These are phyloP conservation scores for Zoysia pacifica DNA, from an alignment of 176 grass and related monocot species.

Conservation along the genomic window DNA sequence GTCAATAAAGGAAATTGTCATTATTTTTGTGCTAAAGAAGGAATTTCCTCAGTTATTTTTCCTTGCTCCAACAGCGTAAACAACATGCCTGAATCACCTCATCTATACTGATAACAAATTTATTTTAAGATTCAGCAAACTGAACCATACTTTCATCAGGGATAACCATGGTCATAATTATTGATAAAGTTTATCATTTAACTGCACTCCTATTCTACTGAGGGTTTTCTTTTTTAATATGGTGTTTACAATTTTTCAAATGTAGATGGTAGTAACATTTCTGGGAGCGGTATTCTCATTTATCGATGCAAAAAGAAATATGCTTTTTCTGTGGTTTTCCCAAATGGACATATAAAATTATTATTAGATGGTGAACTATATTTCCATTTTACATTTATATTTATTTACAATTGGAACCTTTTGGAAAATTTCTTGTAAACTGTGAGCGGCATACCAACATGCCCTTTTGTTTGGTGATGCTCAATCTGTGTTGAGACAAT, in stretches of 20 bases:
- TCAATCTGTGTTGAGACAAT: neutral
- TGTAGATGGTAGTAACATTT: neutral
- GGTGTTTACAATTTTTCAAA: neutral
- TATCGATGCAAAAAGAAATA: neutral
- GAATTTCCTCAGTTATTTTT: neutral
- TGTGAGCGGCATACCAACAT: neutral
- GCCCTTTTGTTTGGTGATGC: neutral
- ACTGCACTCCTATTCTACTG: neutral
- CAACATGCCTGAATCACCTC: neutral
- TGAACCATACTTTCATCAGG: neutral
- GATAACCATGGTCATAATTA: constrained; percentile 12
- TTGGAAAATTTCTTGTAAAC: neutral
- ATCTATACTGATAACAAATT: neutral
- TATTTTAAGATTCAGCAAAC: neutral
- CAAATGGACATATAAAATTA: neutral
- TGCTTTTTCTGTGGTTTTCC: neutral
- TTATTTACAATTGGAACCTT: neutral
- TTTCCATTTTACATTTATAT: neutral
- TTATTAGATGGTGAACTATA: neutral
- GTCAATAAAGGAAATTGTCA: too few relatives aligned
- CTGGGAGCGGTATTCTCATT: neutral
- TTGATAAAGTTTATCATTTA: neutral
- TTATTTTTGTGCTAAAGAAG: too few relatives aligned
- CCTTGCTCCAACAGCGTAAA: neutral
- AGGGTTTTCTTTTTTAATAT: neutral